Percentiles rank a stretch among this genome's conserved stretches.
These are phyloP conservation scores for Corchorus olitorius DNA, from an alignment of 345 rosid genomes.

Conservation along the genomic window DNA sequence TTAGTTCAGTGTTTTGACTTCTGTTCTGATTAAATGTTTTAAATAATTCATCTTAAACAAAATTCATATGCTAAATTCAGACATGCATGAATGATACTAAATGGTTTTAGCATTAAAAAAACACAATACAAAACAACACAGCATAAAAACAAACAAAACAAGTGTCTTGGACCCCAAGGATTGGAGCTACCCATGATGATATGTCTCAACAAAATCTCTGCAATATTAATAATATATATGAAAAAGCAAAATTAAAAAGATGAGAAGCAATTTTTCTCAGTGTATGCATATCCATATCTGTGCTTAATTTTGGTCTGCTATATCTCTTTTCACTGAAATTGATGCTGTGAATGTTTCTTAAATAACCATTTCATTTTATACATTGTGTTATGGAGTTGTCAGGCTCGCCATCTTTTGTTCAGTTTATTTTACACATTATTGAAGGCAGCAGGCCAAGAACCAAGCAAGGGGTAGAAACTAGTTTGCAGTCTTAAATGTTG, in stretches of 20 bases:
- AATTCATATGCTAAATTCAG: background rate
- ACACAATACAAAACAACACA: background rate
- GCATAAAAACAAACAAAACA: conserved; percentile 27
- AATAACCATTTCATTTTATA: conserved; percentile 6
- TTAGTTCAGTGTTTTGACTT: background rate
- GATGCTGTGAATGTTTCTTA: conserved; percentile 28
- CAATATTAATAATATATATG: background rate
- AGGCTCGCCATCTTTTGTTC: conserved; percentile 41
- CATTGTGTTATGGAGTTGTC: conserved; percentile 34
- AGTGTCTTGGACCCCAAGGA: conserved; percentile 28
- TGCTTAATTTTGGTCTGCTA: conserved; percentile 25
- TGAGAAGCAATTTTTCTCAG: conserved; percentile 23
- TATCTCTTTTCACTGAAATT: conserved; percentile 29
- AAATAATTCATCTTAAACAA: conserved; percentile 2
- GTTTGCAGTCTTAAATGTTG: conserved; percentile 17
- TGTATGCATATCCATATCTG: conserved; percentile 38
- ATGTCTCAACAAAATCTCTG: conserved; percentile 27
- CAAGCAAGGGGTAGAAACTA: background rate
- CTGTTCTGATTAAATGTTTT: background rate
- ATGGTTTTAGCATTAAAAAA: background rate
- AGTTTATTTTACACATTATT: conserved; percentile 23
- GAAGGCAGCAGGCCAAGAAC: background rate
- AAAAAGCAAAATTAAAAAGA: background rate
- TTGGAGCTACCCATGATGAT: conserved; percentile 40
- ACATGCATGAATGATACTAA: background rate